These are phyloP conservation scores for Emericellopsis atlantica DNA, from an alignment of 2,329 filamentous ascomycete species.

Conservation along the genomic window DNA sequence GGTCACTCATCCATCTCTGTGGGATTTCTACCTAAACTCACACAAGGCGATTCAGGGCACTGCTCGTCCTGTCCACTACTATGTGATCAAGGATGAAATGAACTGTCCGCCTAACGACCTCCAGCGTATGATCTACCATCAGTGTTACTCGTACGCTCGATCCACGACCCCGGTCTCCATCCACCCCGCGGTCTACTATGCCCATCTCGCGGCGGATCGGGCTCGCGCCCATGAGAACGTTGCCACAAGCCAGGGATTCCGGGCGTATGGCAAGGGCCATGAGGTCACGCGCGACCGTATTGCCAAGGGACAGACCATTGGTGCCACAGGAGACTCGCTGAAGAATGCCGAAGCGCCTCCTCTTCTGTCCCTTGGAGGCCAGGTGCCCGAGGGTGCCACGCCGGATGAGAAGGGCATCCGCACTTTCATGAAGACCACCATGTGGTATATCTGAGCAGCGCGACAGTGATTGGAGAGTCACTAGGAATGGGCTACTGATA, in stretches of 20 bases:
- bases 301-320: constrained; percentile 22
- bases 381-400: constrained; percentile 5
- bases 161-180: constrained; percentile 88
- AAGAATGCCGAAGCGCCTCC: constrained; percentile 13
- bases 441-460: constrained; percentile 28
- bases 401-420: constrained; percentile 18
- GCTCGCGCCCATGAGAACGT: constrained; percentile 60
- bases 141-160: constrained; percentile 85
- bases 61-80: constrained; percentile 83
- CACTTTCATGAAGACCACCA: constrained; percentile 22
- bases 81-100: constrained; percentile 75
- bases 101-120: constrained; percentile 54
- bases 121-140: constrained; percentile 84
- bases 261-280: constrained; percentile 28
- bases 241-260: constrained; percentile 29
- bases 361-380: constrained; percentile 16
- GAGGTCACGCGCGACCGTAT: constrained; percentile 23
- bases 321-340: constrained; percentile 4
- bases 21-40: constrained; percentile 63
- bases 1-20: constrained; percentile 83
- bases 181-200: constrained; percentile 88
- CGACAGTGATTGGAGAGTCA: too few species aligned
- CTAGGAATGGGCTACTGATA: too few species aligned
- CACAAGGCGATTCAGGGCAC: constrained; percentile 82
- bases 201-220: constrained; percentile 75